phyloP scores from a whole-genome alignment of 495 filamentous ascomycete species.

The Penicillium verhagenii region DNA sequence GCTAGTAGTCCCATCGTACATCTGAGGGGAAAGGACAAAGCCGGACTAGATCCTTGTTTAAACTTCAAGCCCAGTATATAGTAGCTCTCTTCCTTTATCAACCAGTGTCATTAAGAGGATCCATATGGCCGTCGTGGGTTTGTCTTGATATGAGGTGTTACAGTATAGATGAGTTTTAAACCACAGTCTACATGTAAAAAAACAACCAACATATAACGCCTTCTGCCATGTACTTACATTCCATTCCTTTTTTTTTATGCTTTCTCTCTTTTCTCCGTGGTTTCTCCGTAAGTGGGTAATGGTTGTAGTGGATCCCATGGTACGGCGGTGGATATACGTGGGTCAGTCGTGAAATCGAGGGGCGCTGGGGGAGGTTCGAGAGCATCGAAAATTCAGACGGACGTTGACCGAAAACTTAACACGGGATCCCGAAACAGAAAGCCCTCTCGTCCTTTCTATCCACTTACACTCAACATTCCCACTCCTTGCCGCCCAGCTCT shows the following conservation, averaged over 20 bases:
- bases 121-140: no score
- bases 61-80: no score
- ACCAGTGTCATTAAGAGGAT: no score
- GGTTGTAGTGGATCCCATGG: neutral
- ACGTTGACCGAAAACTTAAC: conserved; percentile 25
- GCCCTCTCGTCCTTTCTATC: conserved; percentile 1
- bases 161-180: no score
- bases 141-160: no score
- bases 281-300: neutral
- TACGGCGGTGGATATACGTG: neutral
- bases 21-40: neutral
- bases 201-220: no score
- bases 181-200: no score
- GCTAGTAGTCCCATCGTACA: no score
- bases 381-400: conserved; percentile 11
- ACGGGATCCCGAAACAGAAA: neutral
- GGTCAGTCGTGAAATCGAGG: neutral
- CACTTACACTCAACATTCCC: conserved; percentile 2
- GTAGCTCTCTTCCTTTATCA: no score
- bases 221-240: no score
- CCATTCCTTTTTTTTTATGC: no score
- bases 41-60: neutral
- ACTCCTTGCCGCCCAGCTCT: conserved; percentile 4
- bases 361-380: neutral
- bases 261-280: no score